phyloP scores from a whole-genome alignment of 371 early-diverging fungal species.

The Mucor saturninus region DNA sequence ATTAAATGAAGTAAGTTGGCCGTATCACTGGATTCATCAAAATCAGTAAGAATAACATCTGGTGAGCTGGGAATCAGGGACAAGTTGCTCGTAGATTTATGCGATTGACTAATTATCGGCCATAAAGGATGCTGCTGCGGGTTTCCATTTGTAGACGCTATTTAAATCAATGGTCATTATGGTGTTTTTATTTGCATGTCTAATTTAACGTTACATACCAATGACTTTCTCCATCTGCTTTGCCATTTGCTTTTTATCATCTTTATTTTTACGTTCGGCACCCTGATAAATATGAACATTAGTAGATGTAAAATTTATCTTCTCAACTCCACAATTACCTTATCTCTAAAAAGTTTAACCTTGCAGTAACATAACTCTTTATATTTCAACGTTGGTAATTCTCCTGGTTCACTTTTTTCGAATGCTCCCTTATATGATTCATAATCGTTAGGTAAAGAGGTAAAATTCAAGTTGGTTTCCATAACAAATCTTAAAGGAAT shows the following conservation, averaged over 20 bases:
- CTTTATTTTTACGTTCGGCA: slow-evolving; percentile 68
- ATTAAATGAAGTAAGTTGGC: not conserved
- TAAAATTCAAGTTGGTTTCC: slow-evolving; percentile 20
- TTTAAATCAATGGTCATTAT: not conserved
- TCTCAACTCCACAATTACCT: slow-evolving; percentile 42
- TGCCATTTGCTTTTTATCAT: slow-evolving; percentile 62
- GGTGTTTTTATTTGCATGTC: not conserved
- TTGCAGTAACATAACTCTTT: slow-evolving; percentile 68
- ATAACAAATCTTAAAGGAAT: slow-evolving; percentile 68
- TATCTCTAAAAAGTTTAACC: slow-evolving; percentile 81
- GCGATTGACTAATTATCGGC: slow-evolving; percentile 18
- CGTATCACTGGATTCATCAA: not conserved
- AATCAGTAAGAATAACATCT: slow-evolving; percentile 10
- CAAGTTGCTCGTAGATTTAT: slow-evolving; percentile 12
- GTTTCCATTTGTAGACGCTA: slow-evolving; percentile 24
- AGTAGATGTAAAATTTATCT: not conserved
- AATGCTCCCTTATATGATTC: slow-evolving; percentile 13
- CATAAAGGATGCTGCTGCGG: slow-evolving; percentile 31
- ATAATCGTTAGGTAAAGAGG: slow-evolving; percentile 10
- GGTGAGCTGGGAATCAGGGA: slow-evolving; percentile 11
- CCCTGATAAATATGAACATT: slow-evolving; percentile 49
- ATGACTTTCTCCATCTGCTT: slow-evolving; percentile 56
- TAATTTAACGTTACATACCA: slow-evolving; percentile 7
- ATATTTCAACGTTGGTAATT: slow-evolving; percentile 20
- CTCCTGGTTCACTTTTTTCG: not conserved